Evolutionary conservation across 1,139 yeast genomes (phyloP), one percentile per base, ranked within the genome.

Genomic region (Yamadazyma dendronema): DNA sequence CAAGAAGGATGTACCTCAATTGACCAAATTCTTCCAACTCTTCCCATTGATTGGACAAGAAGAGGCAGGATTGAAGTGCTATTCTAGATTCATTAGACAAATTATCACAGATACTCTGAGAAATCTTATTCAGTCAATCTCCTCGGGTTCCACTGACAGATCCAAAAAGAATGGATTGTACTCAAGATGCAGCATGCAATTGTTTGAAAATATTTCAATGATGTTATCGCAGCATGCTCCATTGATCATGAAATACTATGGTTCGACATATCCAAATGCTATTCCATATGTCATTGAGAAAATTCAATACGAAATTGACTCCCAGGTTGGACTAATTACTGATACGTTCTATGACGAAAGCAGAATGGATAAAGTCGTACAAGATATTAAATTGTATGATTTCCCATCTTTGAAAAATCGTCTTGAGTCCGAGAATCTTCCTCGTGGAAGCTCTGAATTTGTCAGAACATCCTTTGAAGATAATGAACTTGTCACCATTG

Each of bases 141-240:
- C 64, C 16, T 65, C 62, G 44, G 34, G 36, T 8, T 25, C 38
- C 4, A 67, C 59, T 27, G 56, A 56, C 28, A 54, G 61, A 36
- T 54, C 59, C 29, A 49, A 59, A 7, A 70, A 72, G 14, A 42
- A 56, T 33, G 78, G 66, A 58, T 77, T 67, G 33, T 88, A 82
- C 53, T 81, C 92, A 0, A 73, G 79, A 38, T 84, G 89, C 2
- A 57, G 87, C 28, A 74, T 89, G 49, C 81, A 85, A 48, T 63
- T 94, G 33, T 84, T 90, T 53, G 96, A 90, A 52, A 87, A 81
- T 41, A 83, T 89, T 11, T 89, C 97, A 1, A 75, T 80, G 39
- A 88, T 94, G 64, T 74, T 92, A 17, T 79, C 82, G 28, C 96
- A 89, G 55, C 98, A 92, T 57, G 80, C 94, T 0, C 83, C 82